These are phyloP conservation scores for Madurella fahalii DNA, from an alignment of 2,329 filamentous ascomycete genomes.

Conservation along the genomic window DNA sequence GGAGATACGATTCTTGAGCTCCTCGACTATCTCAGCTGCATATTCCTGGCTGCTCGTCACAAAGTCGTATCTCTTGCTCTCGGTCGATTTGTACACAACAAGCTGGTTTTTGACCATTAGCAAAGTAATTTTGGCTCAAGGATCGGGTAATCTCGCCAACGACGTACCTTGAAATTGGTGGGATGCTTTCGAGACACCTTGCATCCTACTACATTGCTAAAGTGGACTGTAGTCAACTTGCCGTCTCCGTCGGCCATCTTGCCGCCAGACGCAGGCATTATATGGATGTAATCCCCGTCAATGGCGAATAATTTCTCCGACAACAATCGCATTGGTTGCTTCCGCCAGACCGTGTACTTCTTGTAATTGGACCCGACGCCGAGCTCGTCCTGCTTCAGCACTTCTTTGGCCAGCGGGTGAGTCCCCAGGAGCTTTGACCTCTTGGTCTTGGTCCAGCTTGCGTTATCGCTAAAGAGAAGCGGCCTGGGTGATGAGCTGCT, in stretches of 20 bases:
- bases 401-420: slow-evolving; percentile 65
- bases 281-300: slow-evolving; percentile 82
- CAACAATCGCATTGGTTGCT: slow-evolving; percentile 77
- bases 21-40: slow-evolving; percentile 72
- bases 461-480: slow-evolving; percentile 48
- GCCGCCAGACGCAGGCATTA: slow-evolving; percentile 66
- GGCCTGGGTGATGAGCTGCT: slow-evolving; percentile 67
- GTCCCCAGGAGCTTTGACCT: slow-evolving; percentile 50
- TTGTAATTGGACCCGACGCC: slow-evolving; percentile 59
- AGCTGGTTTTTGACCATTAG: slow-evolving; percentile 40
- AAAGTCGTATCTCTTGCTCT: slow-evolving; percentile 81
- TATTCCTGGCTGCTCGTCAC: slow-evolving; percentile 69
- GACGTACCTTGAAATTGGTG: slow-evolving; percentile 68
- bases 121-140: too few relatives aligned
- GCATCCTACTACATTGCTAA: slow-evolving; percentile 75
- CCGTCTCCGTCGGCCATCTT: slow-evolving; percentile 61
- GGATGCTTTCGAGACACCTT: slow-evolving; percentile 78
- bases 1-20: slow-evolving; percentile 72
- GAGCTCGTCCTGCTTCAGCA: slow-evolving; percentile 55
- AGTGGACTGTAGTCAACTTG: slow-evolving; percentile 78
- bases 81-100: slow-evolving; percentile 69
- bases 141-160: background rate
- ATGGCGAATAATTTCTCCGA: slow-evolving; percentile 74
- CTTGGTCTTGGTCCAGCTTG: slow-evolving; percentile 51
- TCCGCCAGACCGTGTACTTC: slow-evolving; percentile 75